Evolutionary conservation across 2,329 filamentous ascomycete species (phyloP), one percentile per base, ranked within the genome.

Genomic region (Blastomyces percursus): DNA sequence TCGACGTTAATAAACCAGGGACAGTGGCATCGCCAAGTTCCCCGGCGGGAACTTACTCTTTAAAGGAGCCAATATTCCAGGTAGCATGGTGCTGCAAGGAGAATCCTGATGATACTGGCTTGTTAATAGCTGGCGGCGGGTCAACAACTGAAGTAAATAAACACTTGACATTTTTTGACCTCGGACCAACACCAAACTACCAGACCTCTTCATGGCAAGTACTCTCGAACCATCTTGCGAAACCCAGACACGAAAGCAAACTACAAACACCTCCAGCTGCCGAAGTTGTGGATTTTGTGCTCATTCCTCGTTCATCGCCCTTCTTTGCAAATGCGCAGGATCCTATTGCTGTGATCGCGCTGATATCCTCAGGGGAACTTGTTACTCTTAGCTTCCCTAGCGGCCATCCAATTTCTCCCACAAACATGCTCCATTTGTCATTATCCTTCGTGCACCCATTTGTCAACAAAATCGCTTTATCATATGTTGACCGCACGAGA

Each of bases 51-150:
- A 80, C 79, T 0, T 78, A 86, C 51, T 80, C 81, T 19, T 75
- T 87, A 16, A 87, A 89, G 65, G 87, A 90, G 62, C 90, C 91
- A 0, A 88, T 93, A 64, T 84, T 85, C 64, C 86, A 86, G 65
- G 85, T 97, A 62, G 83, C 86, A 1, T 99, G 94, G 94, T 99
- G 94, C 76, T 93, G 90, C 63, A 96, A 96, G 73, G 82, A 87
- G 64, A 96, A 97, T 70, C 88, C 91, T 0, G 94, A 99, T 70
- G 93, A 99, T 70, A 97, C 91, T 21, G 93, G 87, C 1, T 80
- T 99, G 30, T 77, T 99, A 48, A 82, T 99, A 62, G 89, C 91
- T 2, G 94, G 94, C 38, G 94, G 94, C 4, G 83, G 88, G 65
- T 80, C 84, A 1, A 82, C 84, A 0, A 86, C 87, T 21, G 82